phyloP scores from a whole-genome alignment of 2,329 filamentous ascomycete species.

The Hypoxylon sp. region DNA sequence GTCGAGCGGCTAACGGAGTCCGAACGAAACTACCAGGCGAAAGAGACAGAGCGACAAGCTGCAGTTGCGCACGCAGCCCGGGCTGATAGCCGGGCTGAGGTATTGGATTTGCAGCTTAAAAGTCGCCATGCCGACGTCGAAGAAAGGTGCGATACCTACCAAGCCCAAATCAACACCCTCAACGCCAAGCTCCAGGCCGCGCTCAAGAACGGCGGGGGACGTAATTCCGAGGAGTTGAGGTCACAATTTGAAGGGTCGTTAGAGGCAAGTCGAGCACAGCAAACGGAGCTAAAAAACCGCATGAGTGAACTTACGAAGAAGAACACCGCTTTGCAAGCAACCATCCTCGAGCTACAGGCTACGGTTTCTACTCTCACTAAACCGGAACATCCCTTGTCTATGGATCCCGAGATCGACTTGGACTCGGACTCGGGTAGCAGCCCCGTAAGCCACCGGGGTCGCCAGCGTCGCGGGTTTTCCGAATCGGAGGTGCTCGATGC shows the following conservation, averaged over 20 bases:
- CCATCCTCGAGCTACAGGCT: constrained; percentile 61
- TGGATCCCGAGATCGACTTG: constrained; percentile 53
- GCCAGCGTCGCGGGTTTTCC: constrained; percentile 57
- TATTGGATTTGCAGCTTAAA: constrained; percentile 68
- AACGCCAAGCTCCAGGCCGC: constrained; percentile 59
- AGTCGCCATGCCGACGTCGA: constrained; percentile 62
- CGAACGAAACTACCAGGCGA: constrained; percentile 72
- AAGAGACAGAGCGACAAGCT: constrained; percentile 69
- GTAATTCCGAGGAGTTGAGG: constrained; percentile 50
- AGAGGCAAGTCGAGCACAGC: constrained; percentile 64
- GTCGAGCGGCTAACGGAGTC: constrained; percentile 70
- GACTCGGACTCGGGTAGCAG: constrained; percentile 56
- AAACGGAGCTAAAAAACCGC: constrained; percentile 66
- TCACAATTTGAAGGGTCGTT: constrained; percentile 59
- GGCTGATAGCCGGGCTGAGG: constrained; percentile 69
- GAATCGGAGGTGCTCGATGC: constrained; percentile 59
- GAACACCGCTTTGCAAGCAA: constrained; percentile 64
- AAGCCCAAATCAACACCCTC: constrained; percentile 62
- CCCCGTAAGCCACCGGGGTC: constrained; percentile 53
- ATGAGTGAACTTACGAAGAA: constrained; percentile 63
- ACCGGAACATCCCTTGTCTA: constrained; percentile 28
- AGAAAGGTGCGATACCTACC: constrained; percentile 57
- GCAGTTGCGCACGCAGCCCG: constrained; percentile 69
- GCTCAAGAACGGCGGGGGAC: constrained; percentile 48
- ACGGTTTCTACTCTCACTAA: constrained; percentile 45